Percentiles rank a stretch among this genome's conserved stretches.
phyloP scores from a whole-genome alignment of 805 yeast species.

The Torulaspora maleeae region DNA sequence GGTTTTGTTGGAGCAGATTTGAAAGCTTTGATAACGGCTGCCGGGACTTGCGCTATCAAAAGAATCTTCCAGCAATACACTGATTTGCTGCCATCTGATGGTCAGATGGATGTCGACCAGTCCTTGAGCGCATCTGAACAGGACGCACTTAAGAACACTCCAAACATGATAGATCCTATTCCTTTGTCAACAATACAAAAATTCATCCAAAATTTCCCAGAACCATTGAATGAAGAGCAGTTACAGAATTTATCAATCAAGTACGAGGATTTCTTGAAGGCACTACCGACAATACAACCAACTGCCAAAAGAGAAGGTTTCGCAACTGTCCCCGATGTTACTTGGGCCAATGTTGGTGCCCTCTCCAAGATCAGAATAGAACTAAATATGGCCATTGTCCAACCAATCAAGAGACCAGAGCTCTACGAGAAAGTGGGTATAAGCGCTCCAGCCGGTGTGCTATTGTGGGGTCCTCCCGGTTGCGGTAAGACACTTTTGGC shows the following conservation, averaged over 20 bases:
- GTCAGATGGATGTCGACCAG: slow-evolving; percentile 17
- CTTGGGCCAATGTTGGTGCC: slow-evolving; percentile 96
- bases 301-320: slow-evolving; percentile 98
- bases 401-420: slow-evolving; percentile 91
- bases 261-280: slow-evolving; percentile 73
- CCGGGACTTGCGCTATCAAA: slow-evolving; percentile 91
- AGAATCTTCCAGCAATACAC: slow-evolving; percentile 67
- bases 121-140: slow-evolving; percentile 11
- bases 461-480: slow-evolving; percentile 99
- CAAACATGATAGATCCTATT: slow-evolving; percentile 34
- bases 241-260: slow-evolving; percentile 70
- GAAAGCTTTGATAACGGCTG: slow-evolving; percentile 88
- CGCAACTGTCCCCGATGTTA: slow-evolving; percentile 96
- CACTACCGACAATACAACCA: slow-evolving; percentile 91
- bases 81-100: slow-evolving; percentile 6
- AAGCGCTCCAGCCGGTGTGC: slow-evolving; percentile 92
- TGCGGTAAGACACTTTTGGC: slow-evolving; percentile 96
- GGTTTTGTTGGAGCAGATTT: slow-evolving; percentile 98
- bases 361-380: slow-evolving; percentile 75
- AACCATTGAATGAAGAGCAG: slow-evolving; percentile 71
- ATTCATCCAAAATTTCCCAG: slow-evolving; percentile 70
- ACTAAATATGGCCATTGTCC: slow-evolving; percentile 94
- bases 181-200: slow-evolving; percentile 63
- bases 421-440: slow-evolving; percentile 86
- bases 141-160: slow-evolving; percentile 31